Conservation (phyloP, 2,329 filamentous ascomycete genomes). For the Talaromyces sp. region DNA sequence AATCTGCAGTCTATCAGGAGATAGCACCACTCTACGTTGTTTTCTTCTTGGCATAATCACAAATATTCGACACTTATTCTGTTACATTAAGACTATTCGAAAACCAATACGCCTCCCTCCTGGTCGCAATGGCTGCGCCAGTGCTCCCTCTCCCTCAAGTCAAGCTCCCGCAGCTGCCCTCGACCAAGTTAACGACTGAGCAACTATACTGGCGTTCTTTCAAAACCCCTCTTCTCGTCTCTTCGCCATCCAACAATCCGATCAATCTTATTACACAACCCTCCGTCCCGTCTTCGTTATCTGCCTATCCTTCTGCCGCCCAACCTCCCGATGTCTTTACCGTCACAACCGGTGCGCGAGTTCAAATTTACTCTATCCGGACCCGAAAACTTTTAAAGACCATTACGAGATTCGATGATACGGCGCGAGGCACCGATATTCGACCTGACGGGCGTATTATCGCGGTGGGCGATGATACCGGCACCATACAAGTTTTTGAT, state of each 20-base stretch:
- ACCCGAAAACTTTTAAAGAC: conserved; percentile 91
- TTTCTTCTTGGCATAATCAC: neutral
- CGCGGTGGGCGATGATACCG: conserved; percentile 85
- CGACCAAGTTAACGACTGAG: conserved; percentile 74
- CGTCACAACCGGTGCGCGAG: conserved; percentile 86
- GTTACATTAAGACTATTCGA: neutral
- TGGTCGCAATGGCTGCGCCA: conserved; percentile 70
- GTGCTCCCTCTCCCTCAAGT: conserved; percentile 75
- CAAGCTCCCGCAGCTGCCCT: conserved; percentile 78
- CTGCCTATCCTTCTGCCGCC: conserved; percentile 42
- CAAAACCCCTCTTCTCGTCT: conserved; percentile 83
- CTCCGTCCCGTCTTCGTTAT: conserved; percentile 43
- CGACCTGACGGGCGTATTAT: conserved; percentile 83
- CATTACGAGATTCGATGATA: conserved; percentile 88
- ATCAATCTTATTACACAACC: conserved; percentile 86
- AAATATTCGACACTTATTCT: neutral
- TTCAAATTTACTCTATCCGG: conserved; percentile 90
- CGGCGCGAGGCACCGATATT: conserved; percentile 84
- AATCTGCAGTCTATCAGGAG: neutral
- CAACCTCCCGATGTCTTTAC: conserved; percentile 64
- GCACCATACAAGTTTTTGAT: conserved; percentile 93
- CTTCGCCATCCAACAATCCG: conserved; percentile 83
- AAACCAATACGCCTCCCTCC: neutral
- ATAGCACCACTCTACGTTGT: neutral
- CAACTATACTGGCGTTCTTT: conserved; percentile 96